phyloP scores from a whole-genome alignment of 2,329 filamentous ascomycete species.

The Emmonsia crescens region DNA sequence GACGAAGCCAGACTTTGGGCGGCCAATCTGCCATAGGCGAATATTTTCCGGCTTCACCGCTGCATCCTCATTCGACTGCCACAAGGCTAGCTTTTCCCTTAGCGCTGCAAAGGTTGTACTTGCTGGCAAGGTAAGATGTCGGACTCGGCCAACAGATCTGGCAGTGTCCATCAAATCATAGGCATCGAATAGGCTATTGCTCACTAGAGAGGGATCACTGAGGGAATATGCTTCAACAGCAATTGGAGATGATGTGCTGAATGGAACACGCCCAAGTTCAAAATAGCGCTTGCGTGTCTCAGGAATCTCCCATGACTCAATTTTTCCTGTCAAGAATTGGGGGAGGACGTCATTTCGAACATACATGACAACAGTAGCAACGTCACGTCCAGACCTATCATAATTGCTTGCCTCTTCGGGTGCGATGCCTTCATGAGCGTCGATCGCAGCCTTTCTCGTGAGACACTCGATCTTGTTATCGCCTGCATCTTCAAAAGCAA shows the following conservation, averaged over 20 bases:
- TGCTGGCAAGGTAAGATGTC: slow-evolving; percentile 27
- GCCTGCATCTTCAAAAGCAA: slow-evolving; percentile 47
- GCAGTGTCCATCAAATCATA: slow-evolving; percentile 34
- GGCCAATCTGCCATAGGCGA: slow-evolving; percentile 32
- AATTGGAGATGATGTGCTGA: slow-evolving; percentile 11
- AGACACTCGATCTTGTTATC: slow-evolving; percentile 47
- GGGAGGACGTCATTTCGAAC: slow-evolving; percentile 40
- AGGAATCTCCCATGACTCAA: slow-evolving; percentile 40
- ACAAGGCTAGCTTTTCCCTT: slow-evolving; percentile 26
- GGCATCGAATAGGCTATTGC: slow-evolving; percentile 31
- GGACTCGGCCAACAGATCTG: slow-evolving; percentile 17
- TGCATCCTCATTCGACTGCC: slow-evolving; percentile 20
- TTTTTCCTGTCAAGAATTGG: slow-evolving; percentile 31
- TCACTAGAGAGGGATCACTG: slow-evolving; percentile 22
- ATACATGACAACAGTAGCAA: slow-evolving; percentile 48
- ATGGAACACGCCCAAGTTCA: slow-evolving; percentile 17
- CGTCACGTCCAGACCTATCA: slow-evolving; percentile 33
- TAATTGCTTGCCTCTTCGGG: slow-evolving; percentile 26
- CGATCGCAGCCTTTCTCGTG: slow-evolving; percentile 45
- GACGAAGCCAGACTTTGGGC: slow-evolving; percentile 22
- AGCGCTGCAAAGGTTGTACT: slow-evolving; percentile 26
- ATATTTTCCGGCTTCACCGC: slow-evolving; percentile 23
- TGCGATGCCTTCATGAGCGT: slow-evolving; percentile 40
- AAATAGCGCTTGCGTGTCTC: slow-evolving; percentile 32
- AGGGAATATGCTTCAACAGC: slow-evolving; percentile 33